Evolutionary conservation across 345 rosid species (phyloP).

Genomic region (Balakata baccata): DNA sequence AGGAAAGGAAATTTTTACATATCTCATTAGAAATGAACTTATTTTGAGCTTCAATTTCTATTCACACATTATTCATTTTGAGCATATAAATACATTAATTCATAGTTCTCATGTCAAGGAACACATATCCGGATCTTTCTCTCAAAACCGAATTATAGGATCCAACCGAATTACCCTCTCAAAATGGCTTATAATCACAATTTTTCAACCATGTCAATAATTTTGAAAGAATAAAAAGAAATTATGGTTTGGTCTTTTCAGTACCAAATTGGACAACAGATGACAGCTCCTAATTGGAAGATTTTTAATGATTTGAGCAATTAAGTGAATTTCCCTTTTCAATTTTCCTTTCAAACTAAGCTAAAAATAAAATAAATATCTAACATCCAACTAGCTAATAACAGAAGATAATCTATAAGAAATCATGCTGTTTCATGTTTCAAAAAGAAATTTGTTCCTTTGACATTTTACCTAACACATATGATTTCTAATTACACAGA

Average conservation of each 20-base stretch:
- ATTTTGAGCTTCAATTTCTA: no score
- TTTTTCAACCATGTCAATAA: no score
- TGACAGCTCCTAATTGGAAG: constrained; percentile 6
- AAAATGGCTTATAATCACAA: no score
- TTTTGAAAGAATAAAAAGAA: background rate
- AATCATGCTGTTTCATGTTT: background rate
- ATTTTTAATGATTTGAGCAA: background rate
- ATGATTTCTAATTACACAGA: no score
- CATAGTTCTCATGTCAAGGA: no score
- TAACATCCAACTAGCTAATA: background rate
- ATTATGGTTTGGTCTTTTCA: constrained; percentile 10
- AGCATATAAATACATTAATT: no score
- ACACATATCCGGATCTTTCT: no score
- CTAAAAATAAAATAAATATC: background rate
- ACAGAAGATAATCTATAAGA: background rate
- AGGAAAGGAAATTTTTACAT: no score
- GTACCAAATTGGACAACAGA: constrained; percentile 7
- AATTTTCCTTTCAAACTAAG: constrained; percentile 12
- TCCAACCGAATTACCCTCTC: no score
- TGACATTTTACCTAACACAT: background rate
- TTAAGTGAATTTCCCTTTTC: background rate
- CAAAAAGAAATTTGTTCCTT: background rate
- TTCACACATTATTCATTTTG: no score
- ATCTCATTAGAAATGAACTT: no score
- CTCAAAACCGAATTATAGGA: no score